Conservation (phyloP, 208 protist species). For the Acanthamoeba royreba region DNA sequence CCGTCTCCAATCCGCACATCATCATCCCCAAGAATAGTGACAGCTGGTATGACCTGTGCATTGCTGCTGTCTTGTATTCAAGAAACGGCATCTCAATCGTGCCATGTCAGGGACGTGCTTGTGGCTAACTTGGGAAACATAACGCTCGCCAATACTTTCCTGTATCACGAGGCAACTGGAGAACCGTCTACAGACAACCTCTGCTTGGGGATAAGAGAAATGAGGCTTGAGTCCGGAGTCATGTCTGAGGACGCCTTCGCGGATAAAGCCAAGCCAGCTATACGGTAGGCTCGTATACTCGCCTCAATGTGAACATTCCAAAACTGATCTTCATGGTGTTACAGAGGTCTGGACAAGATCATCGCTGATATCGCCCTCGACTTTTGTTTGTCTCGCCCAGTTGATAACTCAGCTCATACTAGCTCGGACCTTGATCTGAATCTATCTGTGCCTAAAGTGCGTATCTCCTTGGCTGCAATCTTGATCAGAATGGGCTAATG, state of each 20-base stretch:
- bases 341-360: not conserved
- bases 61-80: too few relatives aligned
- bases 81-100: too few relatives aligned
- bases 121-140: conserved; percentile 30
- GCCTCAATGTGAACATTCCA: not conserved
- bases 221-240: not conserved
- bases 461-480: not conserved
- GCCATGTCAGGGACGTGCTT: not conserved
- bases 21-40: not conserved
- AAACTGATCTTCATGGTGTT: not conserved
- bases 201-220: not conserved
- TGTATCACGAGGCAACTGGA: not conserved
- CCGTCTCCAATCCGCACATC: conserved; percentile 26
- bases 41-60: not conserved
- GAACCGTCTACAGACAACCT: not conserved
- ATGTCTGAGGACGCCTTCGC: not conserved
- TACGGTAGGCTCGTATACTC: not conserved
- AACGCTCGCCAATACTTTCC: not conserved
- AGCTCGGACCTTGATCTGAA: not conserved
- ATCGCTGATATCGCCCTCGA: not conserved
- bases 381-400: not conserved
- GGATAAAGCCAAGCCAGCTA: not conserved
- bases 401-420: not conserved
- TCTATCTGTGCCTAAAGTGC: not conserved
- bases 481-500: not conserved